Percentiles rank a stretch among this genome's conserved stretches.
phyloP scores from a whole-genome alignment of 1,284 basidiomycete genomes.

The Ceratobasidium sp. region DNA sequence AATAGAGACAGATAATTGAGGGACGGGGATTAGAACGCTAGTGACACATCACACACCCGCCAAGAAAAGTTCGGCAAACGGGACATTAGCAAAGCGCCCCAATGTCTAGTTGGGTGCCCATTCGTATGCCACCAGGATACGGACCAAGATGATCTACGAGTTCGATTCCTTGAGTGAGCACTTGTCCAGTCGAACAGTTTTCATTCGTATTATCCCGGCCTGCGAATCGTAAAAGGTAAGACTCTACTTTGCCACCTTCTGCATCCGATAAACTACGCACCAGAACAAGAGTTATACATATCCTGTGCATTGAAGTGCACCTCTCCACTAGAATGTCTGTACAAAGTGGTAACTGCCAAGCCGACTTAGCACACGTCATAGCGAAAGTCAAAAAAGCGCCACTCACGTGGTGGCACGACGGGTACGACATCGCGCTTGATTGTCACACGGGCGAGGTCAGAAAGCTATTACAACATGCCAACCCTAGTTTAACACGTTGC shows the following conservation, averaged over 20 bases:
- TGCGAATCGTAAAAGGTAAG: not conserved
- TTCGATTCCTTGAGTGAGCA: slow-evolving; percentile 14
- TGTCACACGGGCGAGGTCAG: slow-evolving; percentile 64
- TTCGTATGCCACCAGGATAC: slow-evolving; percentile 22
- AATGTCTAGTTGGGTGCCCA: not conserved
- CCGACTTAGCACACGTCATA: slow-evolving; percentile 16
- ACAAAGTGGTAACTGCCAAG: slow-evolving; percentile 64
- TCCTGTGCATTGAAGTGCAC: slow-evolving; percentile 67
- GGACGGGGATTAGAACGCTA: too few relatives aligned
- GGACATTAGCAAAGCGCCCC: slow-evolving; percentile 11
- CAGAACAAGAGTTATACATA: slow-evolving; percentile 66
- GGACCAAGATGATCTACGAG: slow-evolving; percentile 34
- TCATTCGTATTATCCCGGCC: slow-evolving; percentile 24
- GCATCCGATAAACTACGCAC: slow-evolving; percentile 52
- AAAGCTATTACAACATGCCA: slow-evolving; percentile 39
- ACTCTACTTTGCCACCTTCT: not conserved
- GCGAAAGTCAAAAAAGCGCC: not conserved
- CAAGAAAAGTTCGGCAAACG: too few relatives aligned
- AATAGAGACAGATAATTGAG: too few relatives aligned
- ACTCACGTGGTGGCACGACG: slow-evolving; percentile 59
- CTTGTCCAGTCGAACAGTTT: slow-evolving; percentile 36
- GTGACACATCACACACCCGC: too few relatives aligned
- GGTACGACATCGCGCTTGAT: slow-evolving; percentile 66
- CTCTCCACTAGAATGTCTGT: slow-evolving; percentile 71
- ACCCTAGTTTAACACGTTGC: not conserved